These are phyloP conservation scores for Stenogyne calaminthoides DNA, from an alignment of 305 asterid species.

Conservation along the genomic window DNA sequence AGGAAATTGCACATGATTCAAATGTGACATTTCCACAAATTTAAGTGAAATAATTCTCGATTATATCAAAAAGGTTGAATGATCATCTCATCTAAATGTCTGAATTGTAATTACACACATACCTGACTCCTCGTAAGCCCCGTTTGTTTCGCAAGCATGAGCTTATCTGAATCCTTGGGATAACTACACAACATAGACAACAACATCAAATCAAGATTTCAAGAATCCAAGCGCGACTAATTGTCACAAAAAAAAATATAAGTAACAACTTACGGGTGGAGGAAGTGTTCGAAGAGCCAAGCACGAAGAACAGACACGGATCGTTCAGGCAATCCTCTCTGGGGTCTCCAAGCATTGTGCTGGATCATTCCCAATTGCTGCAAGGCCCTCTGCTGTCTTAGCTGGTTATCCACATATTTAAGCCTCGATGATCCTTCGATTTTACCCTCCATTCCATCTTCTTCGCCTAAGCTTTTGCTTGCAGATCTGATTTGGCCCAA, in stretches of 20 bases:
- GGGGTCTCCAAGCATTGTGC: slow-evolving; percentile 98
- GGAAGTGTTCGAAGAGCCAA: slow-evolving; percentile 96
- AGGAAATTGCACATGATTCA: too few relatives aligned
- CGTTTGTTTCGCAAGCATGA: slow-evolving; percentile 92
- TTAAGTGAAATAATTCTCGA: too few relatives aligned
- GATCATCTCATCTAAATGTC: background rate
- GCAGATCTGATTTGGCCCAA: slow-evolving; percentile 64
- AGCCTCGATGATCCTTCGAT: slow-evolving; percentile 69
- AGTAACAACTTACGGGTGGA: slow-evolving; percentile 68
- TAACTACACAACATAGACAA: slow-evolving; percentile 47
- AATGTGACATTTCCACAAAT: background rate
- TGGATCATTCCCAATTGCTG: slow-evolving; percentile 98
- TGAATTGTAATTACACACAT: background rate
- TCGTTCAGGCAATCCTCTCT: slow-evolving; percentile 89
- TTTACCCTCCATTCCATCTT: slow-evolving; percentile 56
- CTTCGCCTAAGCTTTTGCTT: slow-evolving; percentile 77
- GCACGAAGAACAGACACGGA: slow-evolving; percentile 93
- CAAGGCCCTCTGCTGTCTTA: slow-evolving; percentile 78
- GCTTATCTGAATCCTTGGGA: slow-evolving; percentile 93
- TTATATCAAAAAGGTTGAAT: too few relatives aligned
- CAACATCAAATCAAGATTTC: background rate
- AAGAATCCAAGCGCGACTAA: background rate
- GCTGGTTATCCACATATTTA: slow-evolving; percentile 78
- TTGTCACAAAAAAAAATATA: background rate
- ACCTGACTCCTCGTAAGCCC: slow-evolving; percentile 97